Conservation (phyloP, 345 rosid genomes). For the Clarkia xantiana region DNA sequence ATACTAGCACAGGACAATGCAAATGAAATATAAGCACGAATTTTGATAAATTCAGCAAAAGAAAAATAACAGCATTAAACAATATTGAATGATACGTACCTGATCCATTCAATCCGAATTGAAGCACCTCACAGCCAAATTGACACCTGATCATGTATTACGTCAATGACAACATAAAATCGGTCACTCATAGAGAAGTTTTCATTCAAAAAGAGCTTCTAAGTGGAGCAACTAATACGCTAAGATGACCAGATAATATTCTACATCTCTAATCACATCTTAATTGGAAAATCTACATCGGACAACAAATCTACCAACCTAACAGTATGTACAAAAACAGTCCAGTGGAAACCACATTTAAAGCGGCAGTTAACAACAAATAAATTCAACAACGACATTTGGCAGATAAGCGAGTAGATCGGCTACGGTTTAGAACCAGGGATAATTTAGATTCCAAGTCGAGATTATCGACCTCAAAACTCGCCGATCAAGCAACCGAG, state of each 20-base stretch:
- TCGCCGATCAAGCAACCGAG: neutral
- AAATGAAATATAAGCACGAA: neutral
- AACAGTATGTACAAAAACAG: neutral
- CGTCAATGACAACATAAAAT: too few species aligned
- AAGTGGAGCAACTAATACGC: too few species aligned
- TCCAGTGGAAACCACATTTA: neutral
- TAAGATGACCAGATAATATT: too few species aligned
- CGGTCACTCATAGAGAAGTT: too few species aligned
- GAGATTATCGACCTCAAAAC: neutral
- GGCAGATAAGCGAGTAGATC: neutral
- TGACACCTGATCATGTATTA: too few species aligned
- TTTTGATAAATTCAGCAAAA: neutral
- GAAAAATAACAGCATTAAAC: too few species aligned
- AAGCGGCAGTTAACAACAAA: neutral
- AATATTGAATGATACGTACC: too few species aligned
- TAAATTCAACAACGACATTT: neutral
- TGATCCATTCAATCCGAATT: too few species aligned
- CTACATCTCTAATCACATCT: too few species aligned
- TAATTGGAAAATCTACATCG: neutral
- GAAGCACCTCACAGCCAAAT: too few species aligned
- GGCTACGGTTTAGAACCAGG: neutral
- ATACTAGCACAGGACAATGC: slow-evolving; percentile 29
- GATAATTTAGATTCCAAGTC: neutral
- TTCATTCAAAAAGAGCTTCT: too few species aligned
- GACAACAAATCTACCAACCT: neutral